Base-by-base conservation (phyloP, 2,329 filamentous ascomycete genomes). In the Domatiomyces catenatus region DNA sequence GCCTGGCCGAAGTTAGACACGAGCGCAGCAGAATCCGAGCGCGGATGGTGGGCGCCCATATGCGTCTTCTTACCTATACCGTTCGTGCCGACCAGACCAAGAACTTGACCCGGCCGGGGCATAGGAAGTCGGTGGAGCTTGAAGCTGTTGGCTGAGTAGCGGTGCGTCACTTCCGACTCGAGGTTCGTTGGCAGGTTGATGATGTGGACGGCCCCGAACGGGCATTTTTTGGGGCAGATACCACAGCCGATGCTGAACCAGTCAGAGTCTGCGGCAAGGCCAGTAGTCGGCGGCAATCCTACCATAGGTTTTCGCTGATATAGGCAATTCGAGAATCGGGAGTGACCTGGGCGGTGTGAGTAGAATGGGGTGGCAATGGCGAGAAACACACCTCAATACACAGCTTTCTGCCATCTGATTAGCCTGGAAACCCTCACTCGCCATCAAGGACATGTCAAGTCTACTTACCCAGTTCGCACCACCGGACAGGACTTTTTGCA, bases 161-260 rank as follows among this genome's bases (percentile, higher is more conserved):
- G 85, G 70, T 98, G 93, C 60, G 92, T 96, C 64, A 98, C 88
- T 69, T 96, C 86, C 59, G 84, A 93, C 71, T 98, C 92, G 69
- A 98, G 84, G 72, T 98, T 98, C 68, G 92, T 98, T 61, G 93
- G 92, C 76, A 98, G 75, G 75, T 98, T 98, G 87, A 98, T 98
- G 70, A 98, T 98, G 69, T 90, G 93, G 72, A 98, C 98, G 59
- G 92, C 92, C 65, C 89, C 84, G 71, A 98, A 98, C 15, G 92
- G 92, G 69, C 92, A 98, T 71, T 96, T 96, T 76, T 98, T 98
- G 44, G 90, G 88, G 70, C 93, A 98, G 73, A 98, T 98, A 82
- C 92, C 93, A 66, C 93, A 98, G 26, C 28, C 19, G 43, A 45
- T 45, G 43, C 32, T 39, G 32, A 15, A 15, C 32, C 2, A 12